A percentile compares a stretch with the other conserved stretches of the same genome.
Evolutionary conservation across 345 rosid genomes (phyloP).

Genomic region (Lepidium sativum): DNA sequence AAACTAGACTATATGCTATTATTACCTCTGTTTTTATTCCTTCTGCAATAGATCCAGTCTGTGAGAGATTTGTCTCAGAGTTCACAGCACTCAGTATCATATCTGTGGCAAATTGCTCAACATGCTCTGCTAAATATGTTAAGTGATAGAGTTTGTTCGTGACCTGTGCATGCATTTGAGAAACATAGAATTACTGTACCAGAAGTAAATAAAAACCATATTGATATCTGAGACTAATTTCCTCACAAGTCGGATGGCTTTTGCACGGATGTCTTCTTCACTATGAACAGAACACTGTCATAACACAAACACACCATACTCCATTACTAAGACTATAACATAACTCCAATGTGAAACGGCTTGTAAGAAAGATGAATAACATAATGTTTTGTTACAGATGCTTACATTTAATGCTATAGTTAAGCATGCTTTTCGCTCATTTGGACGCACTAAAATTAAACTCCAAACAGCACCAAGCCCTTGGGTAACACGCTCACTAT

Average conservation of each 20-base stretch:
- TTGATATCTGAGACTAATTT: neutral
- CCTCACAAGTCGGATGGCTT: conserved; percentile 90
- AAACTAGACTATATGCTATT: conserved; percentile 13
- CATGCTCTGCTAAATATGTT: conserved; percentile 52
- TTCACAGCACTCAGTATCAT: conserved; percentile 66
- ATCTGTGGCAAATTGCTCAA: conserved; percentile 80
- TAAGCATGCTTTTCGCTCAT: conserved; percentile 72
- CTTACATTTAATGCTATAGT: conserved; percentile 79
- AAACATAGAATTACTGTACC: conserved; percentile 18
- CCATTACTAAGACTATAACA: conserved; percentile 11
- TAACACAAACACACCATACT: conserved; percentile 15
- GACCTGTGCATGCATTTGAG: conserved; percentile 45
- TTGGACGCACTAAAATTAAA: conserved; percentile 87
- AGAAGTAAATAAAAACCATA: conserved; percentile 6
- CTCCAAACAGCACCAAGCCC: conserved; percentile 98
- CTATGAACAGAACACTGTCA: conserved; percentile 90
- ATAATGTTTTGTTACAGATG: conserved; percentile 2
- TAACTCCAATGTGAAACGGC: neutral
- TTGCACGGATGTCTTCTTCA: conserved; percentile 86
- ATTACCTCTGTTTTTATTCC: conserved; percentile 61
- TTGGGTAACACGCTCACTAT: conserved; percentile 87
- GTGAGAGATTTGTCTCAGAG: conserved; percentile 34
- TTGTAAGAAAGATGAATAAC: conserved; percentile 1
- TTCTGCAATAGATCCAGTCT: conserved; percentile 37
- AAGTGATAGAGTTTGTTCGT: conserved; percentile 92